Evolutionary conservation across 169 alveolate genomes (phyloP).

Genomic region (Cryptosporidium ryanae): DNA sequence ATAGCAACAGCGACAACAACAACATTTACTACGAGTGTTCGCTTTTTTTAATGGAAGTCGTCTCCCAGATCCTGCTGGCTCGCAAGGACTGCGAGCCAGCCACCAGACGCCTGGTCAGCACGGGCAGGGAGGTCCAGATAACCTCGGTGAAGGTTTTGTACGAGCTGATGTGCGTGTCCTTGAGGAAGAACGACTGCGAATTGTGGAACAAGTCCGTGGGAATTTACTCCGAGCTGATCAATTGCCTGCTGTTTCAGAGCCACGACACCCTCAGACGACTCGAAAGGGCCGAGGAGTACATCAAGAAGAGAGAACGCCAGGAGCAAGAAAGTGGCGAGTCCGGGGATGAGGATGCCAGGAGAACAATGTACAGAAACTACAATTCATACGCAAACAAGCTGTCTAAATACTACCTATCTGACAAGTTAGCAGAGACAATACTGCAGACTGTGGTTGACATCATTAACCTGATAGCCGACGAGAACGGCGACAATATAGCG

Average conservation of each 20-base stretch:
- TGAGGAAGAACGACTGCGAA: slow-evolving; percentile 3
- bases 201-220: slow-evolving; percentile 4
- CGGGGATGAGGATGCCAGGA: neutral
- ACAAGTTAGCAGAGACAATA: slow-evolving; percentile 56
- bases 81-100: neutral
- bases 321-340: neutral
- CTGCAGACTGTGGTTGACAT: slow-evolving; percentile 51
- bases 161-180: slow-evolving; percentile 18
- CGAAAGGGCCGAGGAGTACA: slow-evolving; percentile 32
- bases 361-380: slow-evolving; percentile 5
- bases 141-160: slow-evolving; percentile 23
- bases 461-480: neutral
- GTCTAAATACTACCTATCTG: slow-evolving; percentile 30
- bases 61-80: neutral
- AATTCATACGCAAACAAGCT: slow-evolving; percentile 26
- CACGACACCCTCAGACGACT: slow-evolving; percentile 10
- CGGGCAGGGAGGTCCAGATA: slow-evolving; percentile 26
- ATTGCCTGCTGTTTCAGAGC: slow-evolving; percentile 6
- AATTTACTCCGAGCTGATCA: slow-evolving; percentile 23
- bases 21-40: slow-evolving; percentile 7
- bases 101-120: neutral
- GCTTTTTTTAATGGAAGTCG: neutral
- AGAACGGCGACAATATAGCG: neutral
- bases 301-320: neutral
- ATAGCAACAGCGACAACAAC: neutral